Evolutionary conservation across 2,329 filamentous ascomycete species (phyloP), one percentile per base, ranked within the genome.

Genomic region (Chaetomium globosum): DNA sequence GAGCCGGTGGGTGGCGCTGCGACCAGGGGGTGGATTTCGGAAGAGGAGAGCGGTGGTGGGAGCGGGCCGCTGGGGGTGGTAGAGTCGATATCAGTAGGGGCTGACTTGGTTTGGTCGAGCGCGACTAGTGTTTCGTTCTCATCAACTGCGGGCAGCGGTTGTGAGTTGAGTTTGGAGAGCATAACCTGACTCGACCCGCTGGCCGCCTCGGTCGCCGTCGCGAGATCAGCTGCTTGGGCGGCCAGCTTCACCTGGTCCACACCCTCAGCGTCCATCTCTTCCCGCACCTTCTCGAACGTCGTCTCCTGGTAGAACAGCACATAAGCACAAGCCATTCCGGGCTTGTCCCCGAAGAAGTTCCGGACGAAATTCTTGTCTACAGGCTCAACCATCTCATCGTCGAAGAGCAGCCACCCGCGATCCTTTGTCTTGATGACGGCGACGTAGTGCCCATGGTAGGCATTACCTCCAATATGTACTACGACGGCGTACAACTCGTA

Each of bases 401-500:
- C 95, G 72, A 99, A 99, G 6, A 99, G 80, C 51, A 99, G 80
- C 95, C 95, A 99, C 31, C 95, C 95, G 61, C 92, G 87, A 74
- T 98, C 95, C 74, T 96, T 89, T 0, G 95, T 98, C 79, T 99
- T 99, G 81, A 99, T 93, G 62, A 99, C 95, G 5, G 93, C 93
- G 36, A 99, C 93, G 72, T 99, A 99, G 76, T 99, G 95, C 4
- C 95, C 95, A 74, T 99, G 95, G 74, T 97, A 97, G 4, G 95
- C 94, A 26, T 96, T 96, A 57, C 93, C 93, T 61, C 95, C 95
- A 69, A 99, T 98, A 74, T 99, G 95, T 26, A 99, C 92, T 10
- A 99, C 93, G 3, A 99, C 93, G 0, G 94, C 95, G 74, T 99
- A 99, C 1, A 99, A 82, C 80, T 99, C 95, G 77, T 99, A 99